Base-by-base conservation (phyloP, 257 asterid species). In the Marsdenia floribunda region DNA sequence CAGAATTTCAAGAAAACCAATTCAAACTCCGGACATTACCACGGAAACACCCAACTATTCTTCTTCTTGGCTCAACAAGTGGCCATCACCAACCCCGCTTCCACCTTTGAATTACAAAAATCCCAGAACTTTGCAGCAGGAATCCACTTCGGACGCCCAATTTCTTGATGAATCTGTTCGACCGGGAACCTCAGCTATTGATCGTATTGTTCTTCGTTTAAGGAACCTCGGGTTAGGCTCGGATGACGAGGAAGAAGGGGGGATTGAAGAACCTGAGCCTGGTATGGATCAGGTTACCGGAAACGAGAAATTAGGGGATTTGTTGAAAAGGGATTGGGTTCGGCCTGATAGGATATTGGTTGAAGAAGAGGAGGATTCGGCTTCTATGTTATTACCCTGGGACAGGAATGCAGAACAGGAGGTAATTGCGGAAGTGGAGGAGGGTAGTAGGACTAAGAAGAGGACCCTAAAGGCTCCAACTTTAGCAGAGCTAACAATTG, bases 281-380 rank as follows among this genome's bases (percentile, higher is more conserved):
- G 57, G 44, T 66, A 76, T 52, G 42, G 14, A 70, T 71, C 59
- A 77, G 79, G 82, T 55, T n/a, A 60, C 49, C 18, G 85, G 82
- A 72, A 90, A 84, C 75, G 97, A 88, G 60, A 91, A 86, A n/a
- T 77, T 93, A 85, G 99, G 99, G 79, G 97, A 92, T 83, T 92
- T 94, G 86, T 83, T 94, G 90, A 88, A 88, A 72, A 87, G 99
- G 76, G 97, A 94, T 82, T 94, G 99, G 97, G 87, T 92, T 46
- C 85, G 97, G 60, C 99, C 99, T 24, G 99, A 94, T 84, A 89
- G 82, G 33, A 82, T 89, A 58, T 80, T 94, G 67, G 82, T 47
- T 6, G 96, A 88, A 52, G 83, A 87, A 22, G 95, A 88, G 35
- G 95, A 79, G 26, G 80, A 72, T 14, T 87, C 82, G 12, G 73